Evolutionary conservation across 192 early-diverging fungal genomes (phyloP).

Genomic region (Coemansia sp.): DNA sequence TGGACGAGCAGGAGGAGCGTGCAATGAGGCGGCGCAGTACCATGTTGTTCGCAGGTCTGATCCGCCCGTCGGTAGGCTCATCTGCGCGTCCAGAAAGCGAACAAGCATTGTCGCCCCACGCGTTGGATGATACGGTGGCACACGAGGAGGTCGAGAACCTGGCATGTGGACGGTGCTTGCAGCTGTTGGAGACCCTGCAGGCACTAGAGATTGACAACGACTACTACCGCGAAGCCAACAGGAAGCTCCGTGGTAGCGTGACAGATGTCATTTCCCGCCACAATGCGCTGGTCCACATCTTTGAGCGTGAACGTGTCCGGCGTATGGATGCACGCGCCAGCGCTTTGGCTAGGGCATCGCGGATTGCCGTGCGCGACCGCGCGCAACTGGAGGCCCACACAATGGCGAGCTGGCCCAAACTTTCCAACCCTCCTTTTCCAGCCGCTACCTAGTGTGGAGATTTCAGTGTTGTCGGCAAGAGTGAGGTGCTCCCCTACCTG

Average conservation of each 20-base stretch:
- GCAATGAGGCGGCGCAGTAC: slow-evolving; percentile 39
- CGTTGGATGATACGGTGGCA: background rate
- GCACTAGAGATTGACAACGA: slow-evolving; percentile 50
- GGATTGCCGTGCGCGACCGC: slow-evolving; percentile 33
- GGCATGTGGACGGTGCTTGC: slow-evolving; percentile 36
- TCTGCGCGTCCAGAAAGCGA: background rate
- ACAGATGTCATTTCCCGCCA: slow-evolving; percentile 45
- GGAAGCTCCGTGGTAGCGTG: slow-evolving; percentile 40
- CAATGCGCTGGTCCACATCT: slow-evolving; percentile 51
- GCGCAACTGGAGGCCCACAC: slow-evolving; percentile 28
- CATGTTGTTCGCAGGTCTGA: slow-evolving; percentile 41
- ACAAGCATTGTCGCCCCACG: background rate
- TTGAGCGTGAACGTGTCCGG: slow-evolving; percentile 41
- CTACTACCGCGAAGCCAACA: slow-evolving; percentile 57
- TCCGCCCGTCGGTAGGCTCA: slow-evolving; percentile 20
- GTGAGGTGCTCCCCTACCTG: too few species aligned
- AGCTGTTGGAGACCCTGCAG: slow-evolving; percentile 40
- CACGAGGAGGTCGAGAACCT: background rate
- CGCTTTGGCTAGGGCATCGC: slow-evolving; percentile 26
- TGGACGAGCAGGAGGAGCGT: slow-evolving; percentile 21
- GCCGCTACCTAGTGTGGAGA: too few species aligned
- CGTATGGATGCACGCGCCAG: slow-evolving; percentile 25
- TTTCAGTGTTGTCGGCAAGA: too few species aligned
- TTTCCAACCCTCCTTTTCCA: too few species aligned
- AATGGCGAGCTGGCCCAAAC: too few species aligned